Percentiles rank a stretch among this genome's conserved stretches.
phyloP scores from a whole-genome alignment of 208 protist species.

The Tritrichomonas musculus region DNA sequence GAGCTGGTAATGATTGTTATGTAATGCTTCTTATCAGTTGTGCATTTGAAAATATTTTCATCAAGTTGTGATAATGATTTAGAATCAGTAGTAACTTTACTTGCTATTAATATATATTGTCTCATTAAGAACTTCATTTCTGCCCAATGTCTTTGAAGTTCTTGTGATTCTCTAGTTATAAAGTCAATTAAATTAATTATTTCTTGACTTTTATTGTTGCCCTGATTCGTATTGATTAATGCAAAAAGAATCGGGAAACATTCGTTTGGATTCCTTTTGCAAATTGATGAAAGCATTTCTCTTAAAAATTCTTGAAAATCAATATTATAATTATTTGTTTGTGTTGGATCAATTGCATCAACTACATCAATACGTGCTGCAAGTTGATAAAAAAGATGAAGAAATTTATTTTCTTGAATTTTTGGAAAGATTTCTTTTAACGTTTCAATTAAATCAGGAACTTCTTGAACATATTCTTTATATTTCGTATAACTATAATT shows the following conservation, averaged over 20 bases:
- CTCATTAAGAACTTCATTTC: neutral
- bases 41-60: neutral
- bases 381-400: constrained; percentile 3
- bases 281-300: neutral
- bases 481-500: neutral
- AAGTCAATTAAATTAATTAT: no score
- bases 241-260: neutral
- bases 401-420: neutral
- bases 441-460: neutral
- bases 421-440: neutral
- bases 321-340: neutral
- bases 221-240: neutral
- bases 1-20: neutral
- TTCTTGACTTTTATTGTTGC: neutral
- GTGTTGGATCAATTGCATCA: neutral
- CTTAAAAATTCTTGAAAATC: neutral
- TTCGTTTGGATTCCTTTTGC: neutral
- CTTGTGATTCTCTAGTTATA: neutral
- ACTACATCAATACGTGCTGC: neutral
- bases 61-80: neutral
- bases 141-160: neutral
- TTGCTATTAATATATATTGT: neutral
- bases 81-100: neutral
- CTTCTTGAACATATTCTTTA: neutral
- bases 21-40: neutral